Evolutionary conservation across 306 rosid species (phyloP).

Genomic region (Acacia melanoxylon): DNA sequence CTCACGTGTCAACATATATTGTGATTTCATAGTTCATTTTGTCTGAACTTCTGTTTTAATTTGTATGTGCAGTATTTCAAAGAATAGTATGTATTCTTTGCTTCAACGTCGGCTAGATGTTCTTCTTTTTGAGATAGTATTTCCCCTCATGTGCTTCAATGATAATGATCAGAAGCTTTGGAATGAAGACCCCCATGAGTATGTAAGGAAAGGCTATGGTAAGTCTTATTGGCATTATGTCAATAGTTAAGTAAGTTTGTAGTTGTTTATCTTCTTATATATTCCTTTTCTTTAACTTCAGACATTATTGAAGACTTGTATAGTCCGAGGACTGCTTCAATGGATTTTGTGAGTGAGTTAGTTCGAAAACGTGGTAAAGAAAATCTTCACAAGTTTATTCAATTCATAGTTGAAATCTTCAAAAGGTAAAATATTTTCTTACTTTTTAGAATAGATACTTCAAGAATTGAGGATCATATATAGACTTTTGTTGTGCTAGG

Average conservation of each 20-base stretch:
- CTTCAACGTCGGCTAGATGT: conserved; percentile 86
- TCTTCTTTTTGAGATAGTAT: conserved; percentile 90
- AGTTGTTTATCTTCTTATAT: conserved; percentile 28
- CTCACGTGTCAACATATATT: background rate
- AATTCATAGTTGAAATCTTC: conserved; percentile 77
- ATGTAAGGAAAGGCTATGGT: conserved; percentile 99
- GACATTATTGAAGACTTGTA: conserved; percentile 96
- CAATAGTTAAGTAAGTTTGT: conserved; percentile 8
- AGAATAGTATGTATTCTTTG: conserved; percentile 74
- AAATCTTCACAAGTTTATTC: conserved; percentile 89
- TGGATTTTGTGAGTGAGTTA: conserved; percentile 97
- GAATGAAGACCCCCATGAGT: conserved; percentile 98
- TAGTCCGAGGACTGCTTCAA: conserved; percentile 97
- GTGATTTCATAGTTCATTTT: conserved; percentile 3
- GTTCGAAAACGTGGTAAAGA: conserved; percentile 94
- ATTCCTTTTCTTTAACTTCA: conserved; percentile 34
- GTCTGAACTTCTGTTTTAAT: background rate
- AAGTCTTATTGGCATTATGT: conserved; percentile 31
- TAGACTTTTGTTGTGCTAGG: conserved; percentile 42
- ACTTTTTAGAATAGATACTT: background rate
- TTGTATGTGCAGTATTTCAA: conserved; percentile 71
- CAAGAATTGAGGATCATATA: conserved; percentile 22
- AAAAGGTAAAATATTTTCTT: conserved; percentile 54
- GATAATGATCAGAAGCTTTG: conserved; percentile 91
- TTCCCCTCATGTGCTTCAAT: conserved; percentile 95